Percentiles rank a stretch among this genome's conserved stretches.
These are phyloP conservation scores for Penicillium brevicompactum DNA, from an alignment of 2,329 filamentous ascomycete species.

Conservation along the genomic window DNA sequence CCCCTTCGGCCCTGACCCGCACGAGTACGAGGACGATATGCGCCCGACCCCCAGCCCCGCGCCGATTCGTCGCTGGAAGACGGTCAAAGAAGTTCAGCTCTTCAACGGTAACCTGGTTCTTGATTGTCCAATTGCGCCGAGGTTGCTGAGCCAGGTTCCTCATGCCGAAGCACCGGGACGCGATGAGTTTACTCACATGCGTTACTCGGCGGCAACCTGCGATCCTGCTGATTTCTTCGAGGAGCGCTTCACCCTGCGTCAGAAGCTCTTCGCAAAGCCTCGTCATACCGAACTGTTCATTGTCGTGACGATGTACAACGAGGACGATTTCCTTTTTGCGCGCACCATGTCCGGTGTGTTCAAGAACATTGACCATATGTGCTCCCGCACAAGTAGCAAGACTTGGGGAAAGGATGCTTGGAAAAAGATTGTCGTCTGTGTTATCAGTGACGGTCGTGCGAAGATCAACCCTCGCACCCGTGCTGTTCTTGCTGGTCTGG, in stretches of 20 bases:
- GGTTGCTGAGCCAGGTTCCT: constrained; percentile 81
- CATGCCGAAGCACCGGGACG: constrained; percentile 79
- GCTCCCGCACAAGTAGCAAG: constrained; percentile 86
- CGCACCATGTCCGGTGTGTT: constrained; percentile 95
- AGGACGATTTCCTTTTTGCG: constrained; percentile 94
- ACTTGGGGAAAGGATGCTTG: constrained; percentile 98
- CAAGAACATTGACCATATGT: constrained; percentile 99
- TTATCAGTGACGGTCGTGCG: constrained; percentile 93
- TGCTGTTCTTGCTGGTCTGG: constrained; percentile 86
- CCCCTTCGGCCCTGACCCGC: constrained; percentile 64
- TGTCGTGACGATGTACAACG: constrained; percentile 98
- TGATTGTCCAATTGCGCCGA: constrained; percentile 91
- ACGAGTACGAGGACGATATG: constrained; percentile 50
- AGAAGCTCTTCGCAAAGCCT: constrained; percentile 88
- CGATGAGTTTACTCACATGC: constrained; percentile 76
- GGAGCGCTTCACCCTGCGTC: constrained; percentile 86
- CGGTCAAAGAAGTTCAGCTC: constrained; percentile 95
- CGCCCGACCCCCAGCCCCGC: constrained; percentile 54
- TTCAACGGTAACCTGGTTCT: constrained; percentile 97
- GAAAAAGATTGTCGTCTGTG: constrained; percentile 99
- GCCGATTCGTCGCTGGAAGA: constrained; percentile 88
- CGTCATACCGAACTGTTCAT: constrained; percentile 95
- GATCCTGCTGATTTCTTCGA: constrained; percentile 87
- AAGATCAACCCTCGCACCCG: constrained; percentile 94
- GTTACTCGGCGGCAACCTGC: constrained; percentile 92